A percentile compares a stretch with the other conserved stretches of the same genome.
Conservation (phyloP, 768 basidiomycete species). For the Trametes elegans region DNA sequence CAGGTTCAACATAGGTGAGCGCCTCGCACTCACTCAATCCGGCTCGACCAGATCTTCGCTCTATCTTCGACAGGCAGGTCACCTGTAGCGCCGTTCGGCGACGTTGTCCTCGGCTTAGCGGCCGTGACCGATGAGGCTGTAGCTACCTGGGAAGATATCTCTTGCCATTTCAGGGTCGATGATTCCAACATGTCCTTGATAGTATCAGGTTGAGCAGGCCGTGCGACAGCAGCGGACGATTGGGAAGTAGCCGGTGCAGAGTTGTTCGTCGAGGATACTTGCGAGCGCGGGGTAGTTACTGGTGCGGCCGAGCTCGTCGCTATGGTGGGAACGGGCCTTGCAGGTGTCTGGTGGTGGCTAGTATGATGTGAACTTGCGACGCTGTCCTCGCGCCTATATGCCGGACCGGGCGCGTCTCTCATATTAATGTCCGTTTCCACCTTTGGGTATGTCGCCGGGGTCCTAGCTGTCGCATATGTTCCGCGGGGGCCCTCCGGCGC, state of each 20-base stretch:
- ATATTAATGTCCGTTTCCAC: slow-evolving; percentile 4
- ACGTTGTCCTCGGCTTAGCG: neutral
- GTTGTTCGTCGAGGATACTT: neutral
- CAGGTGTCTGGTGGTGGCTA: neutral
- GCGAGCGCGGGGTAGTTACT: neutral
- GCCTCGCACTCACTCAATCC: slow-evolving; percentile 13
- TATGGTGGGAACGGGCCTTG: neutral
- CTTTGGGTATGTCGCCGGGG: slow-evolving; percentile 3
- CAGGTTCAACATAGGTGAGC: no score
- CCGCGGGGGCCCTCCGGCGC: slow-evolving; percentile 5
- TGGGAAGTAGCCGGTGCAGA: neutral
- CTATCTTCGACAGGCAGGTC: neutral
- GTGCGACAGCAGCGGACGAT: neutral
- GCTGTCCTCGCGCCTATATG: slow-evolving; percentile 4
- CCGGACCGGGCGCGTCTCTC: neutral
- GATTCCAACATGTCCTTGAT: slow-evolving; percentile 8
- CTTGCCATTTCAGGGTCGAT: slow-evolving; percentile 11
- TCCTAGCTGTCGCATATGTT: neutral
- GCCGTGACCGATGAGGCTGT: slow-evolving; percentile 8
- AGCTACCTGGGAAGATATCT: slow-evolving; percentile 14
- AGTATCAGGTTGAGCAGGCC: neutral
- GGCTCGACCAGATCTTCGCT: slow-evolving; percentile 13
- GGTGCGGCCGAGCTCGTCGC: neutral
- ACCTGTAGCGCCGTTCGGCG: neutral
- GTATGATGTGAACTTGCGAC: slow-evolving; percentile 10